Conservation (phyloP, 768 basidiomycete genomes). For the Tylopilus sp. region DNA sequence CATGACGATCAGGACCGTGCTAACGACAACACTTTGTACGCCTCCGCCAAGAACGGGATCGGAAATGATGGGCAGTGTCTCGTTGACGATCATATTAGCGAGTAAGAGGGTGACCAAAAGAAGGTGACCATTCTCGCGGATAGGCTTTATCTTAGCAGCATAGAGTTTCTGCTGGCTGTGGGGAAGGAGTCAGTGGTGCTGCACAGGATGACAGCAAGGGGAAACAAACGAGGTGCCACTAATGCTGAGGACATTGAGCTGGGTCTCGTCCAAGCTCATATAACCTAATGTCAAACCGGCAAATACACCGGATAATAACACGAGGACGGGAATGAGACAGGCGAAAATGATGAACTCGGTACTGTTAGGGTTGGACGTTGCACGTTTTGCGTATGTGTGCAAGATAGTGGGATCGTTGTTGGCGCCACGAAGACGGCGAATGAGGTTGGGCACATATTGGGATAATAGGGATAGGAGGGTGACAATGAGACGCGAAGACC, state of each 20-base stretch:
- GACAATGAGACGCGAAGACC: conserved; percentile 44
- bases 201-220: not conserved
- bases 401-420: conserved; percentile 10
- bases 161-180: conserved; percentile 74
- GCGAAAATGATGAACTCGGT: conserved; percentile 39
- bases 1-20: conserved; percentile 86
- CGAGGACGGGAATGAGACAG: conserved; percentile 78
- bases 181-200: not conserved
- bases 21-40: conserved; percentile 70
- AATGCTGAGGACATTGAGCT: conserved; percentile 82
- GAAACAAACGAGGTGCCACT: conserved; percentile 74
- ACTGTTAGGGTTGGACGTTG: conserved; percentile 14
- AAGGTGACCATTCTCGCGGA: conserved; percentile 79
- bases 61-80: conserved; percentile 79
- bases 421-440: conserved; percentile 23
- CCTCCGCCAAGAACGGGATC: conserved; percentile 81
- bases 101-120: conserved; percentile 79
- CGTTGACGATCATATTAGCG: conserved; percentile 92
- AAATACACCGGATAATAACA: conserved; percentile 80
- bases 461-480: conserved; percentile 41
- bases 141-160: conserved; percentile 82
- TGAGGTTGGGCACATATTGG: conserved; percentile 43
- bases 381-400: conserved; percentile 33
- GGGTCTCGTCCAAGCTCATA: conserved; percentile 91
- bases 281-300: conserved; percentile 91